A percentile compares a stretch with the other conserved stretches of the same genome.
Conservation (phyloP, 768 basidiomycete genomes). For the Collybia sordida region DNA sequence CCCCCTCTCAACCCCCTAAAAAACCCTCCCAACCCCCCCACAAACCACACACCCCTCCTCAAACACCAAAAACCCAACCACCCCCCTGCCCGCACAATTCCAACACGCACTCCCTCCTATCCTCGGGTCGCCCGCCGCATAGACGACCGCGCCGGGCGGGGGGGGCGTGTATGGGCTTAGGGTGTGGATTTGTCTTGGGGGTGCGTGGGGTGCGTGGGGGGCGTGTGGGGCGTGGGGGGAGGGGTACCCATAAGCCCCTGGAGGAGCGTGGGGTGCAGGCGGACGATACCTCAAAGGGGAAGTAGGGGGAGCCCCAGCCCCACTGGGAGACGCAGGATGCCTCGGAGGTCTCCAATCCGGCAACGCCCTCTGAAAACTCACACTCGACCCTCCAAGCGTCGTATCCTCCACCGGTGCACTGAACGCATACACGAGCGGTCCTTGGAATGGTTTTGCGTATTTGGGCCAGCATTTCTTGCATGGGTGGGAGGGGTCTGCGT, state of each 20-base stretch:
- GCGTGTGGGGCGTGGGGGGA: not conserved
- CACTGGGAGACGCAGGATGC: conserved; percentile 18
- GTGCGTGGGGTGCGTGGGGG: not conserved
- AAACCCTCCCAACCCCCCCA: conserved; percentile 62
- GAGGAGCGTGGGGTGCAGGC: conserved; percentile 1
- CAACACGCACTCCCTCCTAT: conserved; percentile 68
- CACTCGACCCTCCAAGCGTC: not conserved
- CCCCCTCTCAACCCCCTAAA: conserved; percentile 53
- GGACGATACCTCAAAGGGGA: not conserved
- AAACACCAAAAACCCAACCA: conserved; percentile 56
- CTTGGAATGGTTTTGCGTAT: conserved; percentile 59
- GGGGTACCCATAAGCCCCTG: not conserved
- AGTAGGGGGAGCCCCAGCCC: not conserved
- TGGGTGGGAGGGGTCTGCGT: conserved; percentile 29
- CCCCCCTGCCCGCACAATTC: conserved; percentile 63
- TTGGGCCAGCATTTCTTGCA: conserved; percentile 77
- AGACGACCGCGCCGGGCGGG: conserved; percentile 43
- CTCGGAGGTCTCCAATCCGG: conserved; percentile 25
- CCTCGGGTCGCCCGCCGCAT: conserved; percentile 65
- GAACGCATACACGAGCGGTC: conserved; percentile 57
- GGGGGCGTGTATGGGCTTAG: conserved; percentile 13
- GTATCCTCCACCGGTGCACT: conserved; percentile 8
- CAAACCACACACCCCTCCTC: conserved; percentile 54
- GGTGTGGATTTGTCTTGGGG: not conserved
- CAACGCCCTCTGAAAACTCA: conserved; percentile 38